These are phyloP conservation scores for Arachis hypogaea DNA, from an alignment of 306 rosid species.

Conservation along the genomic window DNA sequence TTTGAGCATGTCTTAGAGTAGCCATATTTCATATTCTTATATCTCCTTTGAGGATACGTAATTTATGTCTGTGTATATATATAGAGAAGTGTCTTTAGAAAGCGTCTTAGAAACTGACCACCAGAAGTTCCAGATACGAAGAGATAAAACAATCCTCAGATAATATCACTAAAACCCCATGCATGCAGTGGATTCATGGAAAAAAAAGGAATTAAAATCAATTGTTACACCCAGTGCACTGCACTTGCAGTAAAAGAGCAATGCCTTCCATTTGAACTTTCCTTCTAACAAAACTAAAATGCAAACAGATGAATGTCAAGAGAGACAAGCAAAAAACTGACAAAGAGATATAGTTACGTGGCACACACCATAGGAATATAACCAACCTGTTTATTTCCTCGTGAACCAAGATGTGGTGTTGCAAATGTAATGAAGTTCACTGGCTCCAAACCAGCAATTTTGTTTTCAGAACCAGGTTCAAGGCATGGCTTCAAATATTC, in stretches of 20 bases:
- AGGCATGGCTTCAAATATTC: constrained; percentile 43
- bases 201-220: constrained; percentile 6
- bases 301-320: constrained; percentile 23
- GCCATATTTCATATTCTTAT: not conserved
- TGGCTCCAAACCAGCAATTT: constrained; percentile 87
- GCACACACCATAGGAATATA: constrained; percentile 16
- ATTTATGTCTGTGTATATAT: not conserved
- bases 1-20: not conserved
- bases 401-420: constrained; percentile 97
- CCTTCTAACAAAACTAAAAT: constrained; percentile 4
- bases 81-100: not conserved
- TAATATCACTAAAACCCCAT: constrained; percentile 23
- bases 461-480: constrained; percentile 51
- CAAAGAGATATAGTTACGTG: not conserved
- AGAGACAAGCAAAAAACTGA: not conserved
- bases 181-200: constrained; percentile 9
- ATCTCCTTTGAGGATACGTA: not conserved
- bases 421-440: constrained; percentile 92
- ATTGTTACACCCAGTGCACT: not conserved
- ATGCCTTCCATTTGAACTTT: constrained; percentile 12
- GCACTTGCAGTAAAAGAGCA: constrained; percentile 4
- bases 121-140: constrained; percentile 19
- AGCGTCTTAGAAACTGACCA: not conserved
- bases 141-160: constrained; percentile 8
- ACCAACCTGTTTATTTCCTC: constrained; percentile 82